Evolutionary conservation across 495 filamentous ascomycete species (phyloP).

Genomic region (Penicillium manginii): DNA sequence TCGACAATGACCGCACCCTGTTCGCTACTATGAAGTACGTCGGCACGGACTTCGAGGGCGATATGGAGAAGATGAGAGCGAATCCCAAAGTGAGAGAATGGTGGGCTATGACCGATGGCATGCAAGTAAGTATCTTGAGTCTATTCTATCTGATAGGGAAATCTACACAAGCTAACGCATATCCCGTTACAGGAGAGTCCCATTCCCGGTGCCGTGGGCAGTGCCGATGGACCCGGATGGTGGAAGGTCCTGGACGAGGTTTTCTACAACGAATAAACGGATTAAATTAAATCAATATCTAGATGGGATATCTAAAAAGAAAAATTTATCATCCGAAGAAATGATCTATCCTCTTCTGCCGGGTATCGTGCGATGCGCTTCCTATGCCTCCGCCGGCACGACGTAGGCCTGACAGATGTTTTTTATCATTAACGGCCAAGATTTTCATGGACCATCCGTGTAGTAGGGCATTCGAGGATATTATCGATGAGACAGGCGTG

Average conservation of each 20-base stretch:
- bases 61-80: slow-evolving; percentile 72
- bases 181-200: slow-evolving; percentile 44
- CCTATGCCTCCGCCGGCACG: slow-evolving; percentile 74
- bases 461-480: slow-evolving; percentile 7
- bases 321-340: slow-evolving; percentile 61
- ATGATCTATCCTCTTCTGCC: slow-evolving; percentile 73
- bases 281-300: neutral
- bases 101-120: slow-evolving; percentile 78
- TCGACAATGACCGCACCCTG: slow-evolving; percentile 63
- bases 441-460: slow-evolving; percentile 28
- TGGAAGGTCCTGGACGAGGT: slow-evolving; percentile 75
- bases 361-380: slow-evolving; percentile 70
- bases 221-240: slow-evolving; percentile 67
- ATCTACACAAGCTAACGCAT: neutral
- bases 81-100: slow-evolving; percentile 74
- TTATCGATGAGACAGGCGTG: neutral
- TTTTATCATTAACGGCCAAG: slow-evolving; percentile 50
- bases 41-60: slow-evolving; percentile 66
- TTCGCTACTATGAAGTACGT: slow-evolving; percentile 78
- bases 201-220: slow-evolving; percentile 64
- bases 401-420: slow-evolving; percentile 72
- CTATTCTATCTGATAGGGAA: neutral
- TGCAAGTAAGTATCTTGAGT: slow-evolving; percentile 54
- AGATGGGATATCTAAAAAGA: too few relatives aligned
- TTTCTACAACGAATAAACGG: slow-evolving; percentile 59